Percentiles rank a stretch among this genome's conserved stretches.
These are phyloP conservation scores for Apiospora saccharicola DNA, from an alignment of 2,329 filamentous ascomycete species.

Conservation along the genomic window DNA sequence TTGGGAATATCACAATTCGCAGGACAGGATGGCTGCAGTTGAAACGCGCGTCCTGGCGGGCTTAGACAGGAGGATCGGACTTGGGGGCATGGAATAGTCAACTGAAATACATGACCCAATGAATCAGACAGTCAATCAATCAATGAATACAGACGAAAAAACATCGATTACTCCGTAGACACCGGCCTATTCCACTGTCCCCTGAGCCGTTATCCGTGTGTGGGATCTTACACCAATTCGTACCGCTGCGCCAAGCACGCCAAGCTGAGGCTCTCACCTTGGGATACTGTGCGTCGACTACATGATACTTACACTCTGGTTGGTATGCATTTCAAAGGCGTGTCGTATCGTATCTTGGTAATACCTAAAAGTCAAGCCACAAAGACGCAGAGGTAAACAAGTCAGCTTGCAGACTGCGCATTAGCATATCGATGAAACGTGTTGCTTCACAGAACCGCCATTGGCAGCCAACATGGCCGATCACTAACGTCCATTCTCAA, in stretches of 20 bases:
- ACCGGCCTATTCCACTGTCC: neutral
- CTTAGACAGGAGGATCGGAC: constrained; percentile 26
- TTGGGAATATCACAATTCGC: constrained; percentile 2
- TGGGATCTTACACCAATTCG: neutral
- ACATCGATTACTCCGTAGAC: neutral
- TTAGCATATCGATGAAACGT: neutral
- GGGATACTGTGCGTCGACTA: neutral
- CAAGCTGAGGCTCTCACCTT: neutral
- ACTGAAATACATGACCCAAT: neutral
- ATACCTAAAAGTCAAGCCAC: neutral
- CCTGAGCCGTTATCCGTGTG: neutral
- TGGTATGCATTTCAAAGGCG: neutral
- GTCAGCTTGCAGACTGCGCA: neutral
- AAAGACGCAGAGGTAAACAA: neutral
- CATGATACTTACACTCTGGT: neutral
- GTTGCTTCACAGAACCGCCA: neutral
- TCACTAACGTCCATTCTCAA: neutral
- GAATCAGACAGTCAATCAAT: neutral
- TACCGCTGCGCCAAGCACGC: neutral
- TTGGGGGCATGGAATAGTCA: neutral
- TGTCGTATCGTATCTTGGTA: neutral
- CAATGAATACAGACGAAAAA: constrained; percentile 1
- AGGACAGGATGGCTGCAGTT: constrained; percentile 2
- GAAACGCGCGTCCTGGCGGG: constrained; percentile 33
- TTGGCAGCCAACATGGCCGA: neutral